Evolutionary conservation across 495 filamentous ascomycete species (phyloP).

Genomic region (Annulohypoxylon maeteangense): DNA sequence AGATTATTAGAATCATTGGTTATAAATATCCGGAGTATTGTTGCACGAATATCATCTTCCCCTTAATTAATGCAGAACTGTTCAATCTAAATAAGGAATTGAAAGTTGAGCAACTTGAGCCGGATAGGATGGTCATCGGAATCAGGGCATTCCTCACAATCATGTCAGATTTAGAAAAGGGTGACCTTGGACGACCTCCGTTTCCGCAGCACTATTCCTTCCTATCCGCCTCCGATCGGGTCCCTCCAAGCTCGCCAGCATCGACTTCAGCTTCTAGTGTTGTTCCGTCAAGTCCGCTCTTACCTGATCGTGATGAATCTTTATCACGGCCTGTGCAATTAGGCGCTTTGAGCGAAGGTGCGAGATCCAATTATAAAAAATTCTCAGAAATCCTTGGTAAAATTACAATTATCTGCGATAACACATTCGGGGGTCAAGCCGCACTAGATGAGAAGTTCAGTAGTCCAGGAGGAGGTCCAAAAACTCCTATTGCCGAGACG

Average conservation of each 20-base stretch:
- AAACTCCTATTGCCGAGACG: conserved; percentile 92
- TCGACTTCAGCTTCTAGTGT: conserved; percentile 55
- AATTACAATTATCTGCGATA: conserved; percentile 94
- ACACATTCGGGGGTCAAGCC: conserved; percentile 95
- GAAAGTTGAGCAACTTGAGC: conserved; percentile 91
- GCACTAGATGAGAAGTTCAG: conserved; percentile 95
- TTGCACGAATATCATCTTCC: conserved; percentile 91
- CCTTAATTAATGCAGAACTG: conserved; percentile 89
- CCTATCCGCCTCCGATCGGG: conserved; percentile 53
- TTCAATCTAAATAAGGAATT: conserved; percentile 82
- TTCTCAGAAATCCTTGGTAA: conserved; percentile 97
- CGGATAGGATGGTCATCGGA: conserved; percentile 94
- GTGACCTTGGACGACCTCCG: conserved; percentile 79
- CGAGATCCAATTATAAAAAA: conserved; percentile 82
- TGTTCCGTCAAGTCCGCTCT: conserved; percentile 44
- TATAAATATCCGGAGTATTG: conserved; percentile 93
- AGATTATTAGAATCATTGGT: conserved; percentile 94
- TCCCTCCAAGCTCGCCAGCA: conserved; percentile 63
- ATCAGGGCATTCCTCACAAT: conserved; percentile 93
- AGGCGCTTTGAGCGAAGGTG: conserved; percentile 75
- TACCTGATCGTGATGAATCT: conserved; percentile 60
- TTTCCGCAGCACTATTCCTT: conserved; percentile 74
- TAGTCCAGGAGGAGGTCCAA: conserved; percentile 78
- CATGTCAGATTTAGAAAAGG: conserved; percentile 92
- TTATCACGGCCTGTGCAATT: conserved; percentile 80